Evolutionary conservation across 108 stramenopile species (phyloP), one percentile per base, ranked within the genome.

Genomic region (Cylindrotheca closterium): DNA sequence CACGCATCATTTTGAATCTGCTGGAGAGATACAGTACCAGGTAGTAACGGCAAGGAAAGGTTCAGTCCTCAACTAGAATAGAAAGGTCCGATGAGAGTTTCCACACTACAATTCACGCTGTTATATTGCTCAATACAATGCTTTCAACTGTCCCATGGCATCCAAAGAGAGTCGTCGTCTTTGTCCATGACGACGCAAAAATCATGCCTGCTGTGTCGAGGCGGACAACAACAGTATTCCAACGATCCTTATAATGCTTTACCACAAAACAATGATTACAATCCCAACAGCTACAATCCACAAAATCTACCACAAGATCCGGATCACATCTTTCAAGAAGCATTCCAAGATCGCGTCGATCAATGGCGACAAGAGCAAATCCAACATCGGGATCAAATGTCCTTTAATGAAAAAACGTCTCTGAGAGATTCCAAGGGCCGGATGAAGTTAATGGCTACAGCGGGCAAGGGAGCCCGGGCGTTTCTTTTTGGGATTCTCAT

Each of bases 401-500:
- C 58, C 12, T 60, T 73, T 45, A 32, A 53, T 54, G 48, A 69
- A 34, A 49, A 67, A 58, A 30, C 47, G 0, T 63, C 63, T 54
- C 82, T 85, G 3, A 66, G 84, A 24, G 92, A 88, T 51, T 80
- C 78, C 28, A 54, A 84, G 30, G 88, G 88, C 3, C 73, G 85
- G 0, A 67, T 88, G 67, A 89, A 89, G 62, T 80, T 93, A n/a
- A 51, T 94, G 28, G 62, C 81, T 7, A 75, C 84, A 24, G 90
- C 91, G 2, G 84, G 84, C 1, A 85, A 85, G 46, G 93, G 83
- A 15, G 75, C 79, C 25, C 73, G 91, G 15, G 77, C 83, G 21
- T 60, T 91, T 31, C 84, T 89, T 52, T 95, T 95, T 63, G 87
- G 90, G 58, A 67, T 95, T 17, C 70, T 92, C 25, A 88, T 92